Evolutionary conservation across 148 eudicot genomes (phyloP), one percentile per base, ranked within the genome.

Genomic region (Persicaria maculosa): DNA sequence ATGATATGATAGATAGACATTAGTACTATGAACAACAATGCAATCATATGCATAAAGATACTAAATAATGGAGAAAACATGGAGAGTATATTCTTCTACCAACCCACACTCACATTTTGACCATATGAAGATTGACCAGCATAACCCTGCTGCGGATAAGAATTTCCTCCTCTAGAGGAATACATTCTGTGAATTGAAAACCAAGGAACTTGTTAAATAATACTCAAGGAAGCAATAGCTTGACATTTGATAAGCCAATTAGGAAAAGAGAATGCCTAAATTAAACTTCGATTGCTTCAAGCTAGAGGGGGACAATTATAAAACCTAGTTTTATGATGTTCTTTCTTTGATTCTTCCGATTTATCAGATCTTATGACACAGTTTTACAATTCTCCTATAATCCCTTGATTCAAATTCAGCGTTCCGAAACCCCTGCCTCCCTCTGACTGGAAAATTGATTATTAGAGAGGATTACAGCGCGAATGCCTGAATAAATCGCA

Each of bases 81-180:
- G 19, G 15, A 9, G 59, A 1, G 31, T 31, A n/a, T 4, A n/a
- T 22, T 65, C 12, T 12, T 6, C 16, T n/a, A 44, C 14, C 8
- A 36, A 19, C 22, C 44, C 8, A 62, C 46, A 76, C 74, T 65
- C 79, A 90, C 95, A 57, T 78, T 84, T 76, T 86, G 91, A 16
- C 82, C 83, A 73, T 88, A 90, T 1, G 87, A 82, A n/a, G 95
- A 86, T 72, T 90, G 91, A 4, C 85, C 75, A 72, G 85, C 73
- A 74, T 86, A 90, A 15, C 86, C 74, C 36, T 79, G 91, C 72
- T 85, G 88, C 71, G 86, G 87, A 74, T 86, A 90, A 0, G 79
- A 70, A 78, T 61, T 73, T 67, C 86, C 95, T 54, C 70, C 70
- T 65, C 95, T 83, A 47, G 89, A 82, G 46, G 86, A 72, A 78